Conservation (phyloP, 2,329 filamentous ascomycete species). For the Fusarium sp. region DNA sequence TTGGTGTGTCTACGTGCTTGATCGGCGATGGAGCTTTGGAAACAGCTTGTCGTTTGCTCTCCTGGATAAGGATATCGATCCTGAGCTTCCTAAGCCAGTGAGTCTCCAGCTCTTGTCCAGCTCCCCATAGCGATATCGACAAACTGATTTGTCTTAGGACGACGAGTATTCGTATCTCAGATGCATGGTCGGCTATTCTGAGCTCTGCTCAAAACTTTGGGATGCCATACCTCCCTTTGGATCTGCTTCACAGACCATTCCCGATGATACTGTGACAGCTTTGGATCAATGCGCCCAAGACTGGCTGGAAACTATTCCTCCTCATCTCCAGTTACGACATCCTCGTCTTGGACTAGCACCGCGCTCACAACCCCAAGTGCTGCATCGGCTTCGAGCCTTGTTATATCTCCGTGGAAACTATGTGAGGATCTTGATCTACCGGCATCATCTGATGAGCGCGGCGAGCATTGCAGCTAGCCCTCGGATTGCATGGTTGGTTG, state of each 20-base stretch:
- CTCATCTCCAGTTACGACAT: constrained; percentile 51
- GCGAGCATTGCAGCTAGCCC: constrained; percentile 50
- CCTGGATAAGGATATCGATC: constrained; percentile 61
- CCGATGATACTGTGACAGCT: constrained; percentile 51
- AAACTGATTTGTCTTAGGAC: constrained; percentile 32
- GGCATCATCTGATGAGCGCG: constrained; percentile 53
- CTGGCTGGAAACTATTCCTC: constrained; percentile 58
- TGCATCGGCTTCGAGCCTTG: constrained; percentile 54
- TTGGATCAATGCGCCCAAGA: constrained; percentile 56
- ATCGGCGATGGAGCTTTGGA: constrained; percentile 63
- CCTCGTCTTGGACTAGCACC: constrained; percentile 49
- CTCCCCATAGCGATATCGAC: neutral
- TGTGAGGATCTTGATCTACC: constrained; percentile 56
- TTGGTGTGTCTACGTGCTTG: constrained; percentile 63
- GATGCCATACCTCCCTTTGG: constrained; percentile 54
- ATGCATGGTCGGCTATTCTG: constrained; percentile 60
- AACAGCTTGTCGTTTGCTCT: constrained; percentile 61
- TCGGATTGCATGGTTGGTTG: constrained; percentile 51
- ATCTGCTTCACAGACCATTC: constrained; percentile 47
- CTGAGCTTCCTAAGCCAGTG: constrained; percentile 57
- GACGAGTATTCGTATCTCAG: constrained; percentile 53
- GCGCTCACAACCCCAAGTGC: constrained; percentile 46
- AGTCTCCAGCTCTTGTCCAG: neutral
- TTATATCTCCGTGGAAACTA: constrained; percentile 59
- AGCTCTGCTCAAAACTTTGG: constrained; percentile 59